Conservation (phyloP, 1,284 basidiomycete species). For the Rhodotorula sp. region DNA sequence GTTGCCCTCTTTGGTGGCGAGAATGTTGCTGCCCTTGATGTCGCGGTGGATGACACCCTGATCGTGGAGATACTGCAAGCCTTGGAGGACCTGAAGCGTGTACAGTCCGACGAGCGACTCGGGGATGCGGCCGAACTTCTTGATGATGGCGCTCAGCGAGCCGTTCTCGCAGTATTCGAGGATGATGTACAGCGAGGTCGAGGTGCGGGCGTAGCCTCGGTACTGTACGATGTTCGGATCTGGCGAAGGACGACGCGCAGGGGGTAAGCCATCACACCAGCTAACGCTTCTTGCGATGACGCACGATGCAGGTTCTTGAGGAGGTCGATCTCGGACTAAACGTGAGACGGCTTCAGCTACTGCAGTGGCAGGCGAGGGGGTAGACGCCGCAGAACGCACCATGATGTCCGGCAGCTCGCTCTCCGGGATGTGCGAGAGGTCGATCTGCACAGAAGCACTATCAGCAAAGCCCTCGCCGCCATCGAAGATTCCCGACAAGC, state of each 20-base stretch:
- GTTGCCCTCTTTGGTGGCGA: conserved; percentile 97
- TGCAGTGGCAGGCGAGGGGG: no score
- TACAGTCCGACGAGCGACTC: conserved; percentile 95
- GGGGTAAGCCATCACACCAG: neutral
- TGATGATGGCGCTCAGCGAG: conserved; percentile 89
- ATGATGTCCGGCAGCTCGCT: conserved; percentile 94
- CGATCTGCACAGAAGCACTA: conserved; percentile 44
- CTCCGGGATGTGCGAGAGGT: conserved; percentile 87
- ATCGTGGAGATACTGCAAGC: conserved; percentile 90
- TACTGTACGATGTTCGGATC: conserved; percentile 96
- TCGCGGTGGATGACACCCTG: conserved; percentile 98
- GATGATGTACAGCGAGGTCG: conserved; percentile 92
- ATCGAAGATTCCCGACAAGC: neutral
- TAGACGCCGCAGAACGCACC: conserved; percentile 59
- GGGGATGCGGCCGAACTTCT: conserved; percentile 96
- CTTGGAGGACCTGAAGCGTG: conserved; percentile 86
- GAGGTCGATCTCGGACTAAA: conserved; percentile 92
- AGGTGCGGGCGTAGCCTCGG: conserved; percentile 94
- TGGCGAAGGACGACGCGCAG: conserved; percentile 24
- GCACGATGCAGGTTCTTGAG: conserved; percentile 83
- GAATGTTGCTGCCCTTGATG: conserved; percentile 96
- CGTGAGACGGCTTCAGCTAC: conserved; percentile 9
- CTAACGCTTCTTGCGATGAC: neutral
- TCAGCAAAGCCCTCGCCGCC: neutral
- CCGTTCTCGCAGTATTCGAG: conserved; percentile 99